Percentiles rank a stretch among this genome's conserved stretches.
These are phyloP conservation scores for Moesziomyces parantarcticus DNA, from an alignment of 1,284 basidiomycete species.

Conservation along the genomic window DNA sequence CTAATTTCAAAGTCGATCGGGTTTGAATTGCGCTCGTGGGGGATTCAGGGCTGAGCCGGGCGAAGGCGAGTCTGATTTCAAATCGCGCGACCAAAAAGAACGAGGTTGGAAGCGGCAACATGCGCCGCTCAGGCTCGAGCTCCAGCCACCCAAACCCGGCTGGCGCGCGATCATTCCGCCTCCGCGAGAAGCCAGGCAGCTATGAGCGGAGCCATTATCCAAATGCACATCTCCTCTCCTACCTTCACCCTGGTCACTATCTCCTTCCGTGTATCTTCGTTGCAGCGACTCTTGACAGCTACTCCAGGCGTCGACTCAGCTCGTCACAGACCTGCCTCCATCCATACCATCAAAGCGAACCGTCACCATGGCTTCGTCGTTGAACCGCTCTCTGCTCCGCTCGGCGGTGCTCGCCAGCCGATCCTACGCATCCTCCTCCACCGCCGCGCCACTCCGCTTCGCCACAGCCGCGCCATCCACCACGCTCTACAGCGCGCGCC, in stretches of 20 bases:
- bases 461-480: slow-evolving; percentile 32
- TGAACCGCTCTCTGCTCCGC: slow-evolving; percentile 49
- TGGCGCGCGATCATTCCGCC: too few species aligned
- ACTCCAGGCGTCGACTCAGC: background rate
- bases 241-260: background rate
- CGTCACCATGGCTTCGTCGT: slow-evolving; percentile 32
- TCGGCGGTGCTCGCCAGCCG: slow-evolving; percentile 45
- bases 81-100: slow-evolving; percentile 18
- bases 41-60: background rate
- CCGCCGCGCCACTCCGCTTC: slow-evolving; percentile 35
- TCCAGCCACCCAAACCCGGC: too few species aligned
- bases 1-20: slow-evolving; percentile 9
- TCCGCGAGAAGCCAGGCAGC: background rate
- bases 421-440: slow-evolving; percentile 35
- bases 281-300: too few species aligned
- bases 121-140: background rate
- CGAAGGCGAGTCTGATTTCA: slow-evolving; percentile 28
- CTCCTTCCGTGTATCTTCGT: too few species aligned
- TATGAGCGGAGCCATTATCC: background rate
- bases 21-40: slow-evolving; percentile 8
- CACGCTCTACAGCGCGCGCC: slow-evolving; percentile 33
- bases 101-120: background rate
- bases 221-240: background rate
- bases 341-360: background rate
- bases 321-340: background rate